A percentile compares a stretch with the other conserved stretches of the same genome.
These are phyloP conservation scores for Melaleuca quinquenervia DNA, from an alignment of 345 rosid species.

Conservation along the genomic window DNA sequence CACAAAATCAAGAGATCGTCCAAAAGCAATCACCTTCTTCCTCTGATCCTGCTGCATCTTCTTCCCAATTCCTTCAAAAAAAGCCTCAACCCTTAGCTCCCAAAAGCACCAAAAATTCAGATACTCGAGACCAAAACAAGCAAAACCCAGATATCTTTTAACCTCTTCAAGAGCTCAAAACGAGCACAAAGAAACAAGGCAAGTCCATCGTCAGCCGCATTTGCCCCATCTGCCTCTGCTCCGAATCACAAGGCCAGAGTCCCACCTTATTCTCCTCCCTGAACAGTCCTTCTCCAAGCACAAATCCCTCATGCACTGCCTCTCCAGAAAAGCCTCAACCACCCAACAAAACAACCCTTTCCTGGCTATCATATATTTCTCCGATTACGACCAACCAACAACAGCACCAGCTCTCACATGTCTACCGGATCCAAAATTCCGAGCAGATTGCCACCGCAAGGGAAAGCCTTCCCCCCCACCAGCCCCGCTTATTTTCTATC, in stretches of 20 bases:
- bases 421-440: background rate
- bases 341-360: background rate
- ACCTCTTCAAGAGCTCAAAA: background rate
- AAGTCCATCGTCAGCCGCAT: constrained; percentile 49
- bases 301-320: constrained; percentile 5
- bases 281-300: constrained; percentile 19
- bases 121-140: background rate
- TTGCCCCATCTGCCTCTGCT: constrained; percentile 71
- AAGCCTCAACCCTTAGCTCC: background rate
- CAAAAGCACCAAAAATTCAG: background rate
- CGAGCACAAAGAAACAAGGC: background rate
- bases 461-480: background rate
- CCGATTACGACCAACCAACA: background rate
- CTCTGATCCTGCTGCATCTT: constrained; percentile 73
- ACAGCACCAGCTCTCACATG: background rate
- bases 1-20: background rate
- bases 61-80: background rate
- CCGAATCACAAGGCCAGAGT: constrained; percentile 44
- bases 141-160: background rate
- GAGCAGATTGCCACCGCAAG: background rate
- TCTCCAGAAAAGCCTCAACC: background rate
- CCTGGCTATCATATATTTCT: background rate
- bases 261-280: constrained; percentile 42
- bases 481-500: background rate
- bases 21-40: constrained; percentile 50